Evolutionary conservation across 139 green algal genomes (phyloP).

Genomic region (Haematococcus lacustris): DNA sequence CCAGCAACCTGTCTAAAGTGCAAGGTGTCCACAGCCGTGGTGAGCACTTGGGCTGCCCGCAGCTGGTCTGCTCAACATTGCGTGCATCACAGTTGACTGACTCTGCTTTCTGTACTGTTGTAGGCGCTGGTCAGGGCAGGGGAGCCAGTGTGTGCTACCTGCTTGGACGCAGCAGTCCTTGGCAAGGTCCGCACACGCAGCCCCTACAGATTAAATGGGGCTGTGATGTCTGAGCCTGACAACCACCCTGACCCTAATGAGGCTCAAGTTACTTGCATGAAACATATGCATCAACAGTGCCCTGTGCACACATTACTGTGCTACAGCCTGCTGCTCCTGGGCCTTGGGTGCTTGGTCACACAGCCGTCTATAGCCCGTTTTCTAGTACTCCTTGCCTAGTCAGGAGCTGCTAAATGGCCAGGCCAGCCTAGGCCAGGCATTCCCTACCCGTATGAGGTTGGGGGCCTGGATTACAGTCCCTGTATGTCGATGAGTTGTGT

Average conservation of each 20-base stretch:
- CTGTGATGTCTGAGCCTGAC: background rate
- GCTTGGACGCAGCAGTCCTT: background rate
- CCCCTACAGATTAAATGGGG: background rate
- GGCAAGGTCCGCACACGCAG: too few relatives aligned
- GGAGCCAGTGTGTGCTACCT: background rate
- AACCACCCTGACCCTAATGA: background rate
- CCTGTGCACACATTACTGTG: background rate
- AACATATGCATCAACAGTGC: background rate
- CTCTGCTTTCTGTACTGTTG: background rate
- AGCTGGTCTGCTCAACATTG: background rate
- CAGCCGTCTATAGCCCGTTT: too few relatives aligned
- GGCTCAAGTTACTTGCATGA: background rate
- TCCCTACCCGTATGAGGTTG: background rate
- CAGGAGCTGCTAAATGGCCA: too few relatives aligned
- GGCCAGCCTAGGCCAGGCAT: background rate
- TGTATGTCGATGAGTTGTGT: background rate
- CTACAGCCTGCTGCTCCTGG: background rate
- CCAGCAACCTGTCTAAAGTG: background rate
- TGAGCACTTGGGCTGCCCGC: background rate
- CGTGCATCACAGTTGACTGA: background rate
- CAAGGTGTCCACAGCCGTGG: background rate
- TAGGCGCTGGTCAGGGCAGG: background rate
- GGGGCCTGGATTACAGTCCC: background rate
- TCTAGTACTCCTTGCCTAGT: too few relatives aligned
- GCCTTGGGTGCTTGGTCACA: too few relatives aligned